Conservation (phyloP, 2,329 filamentous ascomycete genomes). For the Ophiostoma pallidulum region DNA sequence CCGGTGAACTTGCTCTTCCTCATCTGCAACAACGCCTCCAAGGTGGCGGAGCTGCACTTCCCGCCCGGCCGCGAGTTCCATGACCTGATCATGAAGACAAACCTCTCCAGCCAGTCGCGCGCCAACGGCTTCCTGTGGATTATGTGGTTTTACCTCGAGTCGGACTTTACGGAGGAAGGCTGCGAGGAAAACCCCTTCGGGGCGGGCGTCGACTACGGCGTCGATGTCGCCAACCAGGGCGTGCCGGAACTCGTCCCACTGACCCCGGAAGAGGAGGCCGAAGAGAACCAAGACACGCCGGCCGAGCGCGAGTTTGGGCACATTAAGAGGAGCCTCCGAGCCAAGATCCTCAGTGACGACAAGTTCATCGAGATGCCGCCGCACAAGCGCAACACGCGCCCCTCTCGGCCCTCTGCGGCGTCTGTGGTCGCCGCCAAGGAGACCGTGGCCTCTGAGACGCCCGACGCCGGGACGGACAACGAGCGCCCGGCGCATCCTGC, state of each 20-base stretch:
- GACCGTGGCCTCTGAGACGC: constrained; percentile 15
- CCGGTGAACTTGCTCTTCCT: constrained; percentile 97
- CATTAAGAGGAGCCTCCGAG: constrained; percentile 64
- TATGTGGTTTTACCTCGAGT: constrained; percentile 99
- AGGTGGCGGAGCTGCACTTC: constrained; percentile 90
- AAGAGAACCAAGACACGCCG: constrained; percentile 65
- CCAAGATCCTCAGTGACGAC: constrained; percentile 66
- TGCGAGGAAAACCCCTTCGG: constrained; percentile 90
- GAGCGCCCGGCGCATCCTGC: constrained; percentile 41
- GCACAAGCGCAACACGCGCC: constrained; percentile 43
- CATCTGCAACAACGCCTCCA: constrained; percentile 78
- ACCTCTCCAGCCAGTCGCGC: constrained; percentile 70
- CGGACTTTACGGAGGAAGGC: constrained; percentile 81
- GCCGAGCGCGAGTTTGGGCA: constrained; percentile 63
- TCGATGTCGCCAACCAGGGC: constrained; percentile 57
- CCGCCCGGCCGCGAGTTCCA: constrained; percentile 81
- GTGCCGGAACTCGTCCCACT: constrained; percentile 59
- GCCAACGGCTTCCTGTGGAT: constrained; percentile 90
- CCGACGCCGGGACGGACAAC: constrained; percentile 34
- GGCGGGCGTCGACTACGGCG: constrained; percentile 53
- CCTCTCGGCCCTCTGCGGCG: constrained; percentile 19
- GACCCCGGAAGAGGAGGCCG: constrained; percentile 52
- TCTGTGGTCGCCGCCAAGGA: constrained; percentile 15
- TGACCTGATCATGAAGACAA: constrained; percentile 87
- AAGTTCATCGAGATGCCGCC: constrained; percentile 55